phyloP scores from a whole-genome alignment of 2,329 filamentous ascomycete genomes.

The Exserohilum turcica region DNA sequence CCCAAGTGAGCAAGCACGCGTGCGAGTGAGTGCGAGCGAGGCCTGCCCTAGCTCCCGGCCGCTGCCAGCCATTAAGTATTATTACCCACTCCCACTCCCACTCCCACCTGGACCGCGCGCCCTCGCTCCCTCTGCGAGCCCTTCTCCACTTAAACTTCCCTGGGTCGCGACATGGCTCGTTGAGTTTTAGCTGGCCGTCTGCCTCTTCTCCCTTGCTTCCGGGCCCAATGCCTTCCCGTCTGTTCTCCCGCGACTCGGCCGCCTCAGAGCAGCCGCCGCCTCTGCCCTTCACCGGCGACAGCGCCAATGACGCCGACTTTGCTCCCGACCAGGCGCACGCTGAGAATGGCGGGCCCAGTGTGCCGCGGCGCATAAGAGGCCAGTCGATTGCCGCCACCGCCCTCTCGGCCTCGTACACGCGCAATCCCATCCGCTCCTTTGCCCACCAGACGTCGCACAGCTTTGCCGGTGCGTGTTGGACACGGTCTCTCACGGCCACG shows the following conservation, averaged over 20 bases:
- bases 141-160: neutral
- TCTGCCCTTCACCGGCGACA: conserved; percentile 41
- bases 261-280: conserved; percentile 26
- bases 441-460: conserved; percentile 69
- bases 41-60: conserved; percentile 4
- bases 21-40: too few species aligned
- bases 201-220: neutral
- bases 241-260: conserved; percentile 26
- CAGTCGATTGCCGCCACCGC: conserved; percentile 28
- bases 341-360: conserved; percentile 30
- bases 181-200: conserved; percentile 3
- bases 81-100: too few species aligned
- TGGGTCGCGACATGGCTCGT: conserved; percentile 7
- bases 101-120: conserved; percentile 3
- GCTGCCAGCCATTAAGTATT: conserved; percentile 1
- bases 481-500: conserved; percentile 1
- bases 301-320: conserved; percentile 37
- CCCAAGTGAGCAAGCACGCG: too few species aligned
- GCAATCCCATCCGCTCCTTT: conserved; percentile 72
- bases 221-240: conserved; percentile 30
- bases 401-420: conserved; percentile 39
- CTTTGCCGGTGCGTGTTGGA: conserved; percentile 56
- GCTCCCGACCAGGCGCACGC: conserved; percentile 23
- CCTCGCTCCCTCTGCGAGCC: neutral
- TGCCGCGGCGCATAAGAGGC: conserved; percentile 36